These are phyloP conservation scores for Pulveroboletus sp. DNA, from an alignment of 768 basidiomycete genomes.

Conservation along the genomic window DNA sequence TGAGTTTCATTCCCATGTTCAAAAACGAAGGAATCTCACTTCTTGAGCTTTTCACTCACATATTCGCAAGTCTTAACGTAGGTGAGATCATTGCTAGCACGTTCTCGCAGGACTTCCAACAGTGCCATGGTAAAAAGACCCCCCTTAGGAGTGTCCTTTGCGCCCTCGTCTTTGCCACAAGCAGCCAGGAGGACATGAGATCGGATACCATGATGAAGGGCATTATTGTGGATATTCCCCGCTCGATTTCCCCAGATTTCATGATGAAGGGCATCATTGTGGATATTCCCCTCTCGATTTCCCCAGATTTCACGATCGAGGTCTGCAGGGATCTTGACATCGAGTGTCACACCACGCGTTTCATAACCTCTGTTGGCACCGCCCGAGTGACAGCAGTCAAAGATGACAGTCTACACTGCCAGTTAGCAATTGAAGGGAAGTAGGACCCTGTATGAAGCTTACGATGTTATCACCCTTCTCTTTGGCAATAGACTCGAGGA, in stretches of 20 bases:
- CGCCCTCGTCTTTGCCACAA: conserved; percentile 34
- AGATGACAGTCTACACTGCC: conserved; percentile 38
- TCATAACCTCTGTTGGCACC: conserved; percentile 26
- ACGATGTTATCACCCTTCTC: conserved; percentile 43
- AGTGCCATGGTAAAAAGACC: conserved; percentile 27
- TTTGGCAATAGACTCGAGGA: conserved; percentile 36
- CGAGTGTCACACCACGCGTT: conserved; percentile 3
- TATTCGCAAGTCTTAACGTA: conserved; percentile 19
- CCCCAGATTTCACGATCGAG: conserved; percentile 28
- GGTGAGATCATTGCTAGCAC: conserved; percentile 13
- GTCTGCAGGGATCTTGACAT: not conserved
- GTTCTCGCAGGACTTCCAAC: conserved; percentile 7
- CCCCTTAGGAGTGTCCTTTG: conserved; percentile 20
- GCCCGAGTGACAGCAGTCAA: conserved; percentile 46
- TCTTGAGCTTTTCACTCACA: conserved; percentile 2
- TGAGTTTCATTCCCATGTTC: not conserved
- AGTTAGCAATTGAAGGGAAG: not conserved
- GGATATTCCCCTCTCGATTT: conserved; percentile 7
- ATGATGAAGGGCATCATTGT: conserved; percentile 25
- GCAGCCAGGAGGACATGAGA: conserved; percentile 43
- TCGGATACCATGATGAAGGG: conserved; percentile 25
- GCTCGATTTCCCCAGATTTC: conserved; percentile 19
- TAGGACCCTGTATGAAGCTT: conserved; percentile 5
- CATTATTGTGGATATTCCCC: conserved; percentile 14
- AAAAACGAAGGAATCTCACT: not conserved